Base-by-base conservation (phyloP, 768 basidiomycete species). In the Phanerochaete carnosa region DNA sequence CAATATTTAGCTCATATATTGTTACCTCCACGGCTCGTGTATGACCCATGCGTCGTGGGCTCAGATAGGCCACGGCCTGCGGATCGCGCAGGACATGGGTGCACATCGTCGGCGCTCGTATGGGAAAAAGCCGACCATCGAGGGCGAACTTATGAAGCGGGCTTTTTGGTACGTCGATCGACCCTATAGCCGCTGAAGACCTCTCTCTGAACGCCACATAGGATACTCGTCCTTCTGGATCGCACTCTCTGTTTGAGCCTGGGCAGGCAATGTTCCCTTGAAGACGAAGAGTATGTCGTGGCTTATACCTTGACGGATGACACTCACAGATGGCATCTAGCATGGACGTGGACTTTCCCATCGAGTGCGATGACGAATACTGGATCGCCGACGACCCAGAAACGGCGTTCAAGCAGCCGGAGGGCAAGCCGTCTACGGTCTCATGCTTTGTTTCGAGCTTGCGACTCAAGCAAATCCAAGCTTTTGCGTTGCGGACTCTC, bases 351-450 rank as follows among this genome's bases (percentile, higher is more conserved):
- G 89, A 90, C 45, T 73, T 83, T 13, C 56, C 62, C 2, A 43
- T 62, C 0, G 90, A 92, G 69, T 86, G 92, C 9, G 90, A 95
- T 62, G 87, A 88, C 62, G 83, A 87, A 60, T 92, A 84, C 66
- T 94, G 90, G 91, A 79, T 84, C 12, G 73, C 73, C 37, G 72
- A 75, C 32, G 83, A 86, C 59, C 82, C 82, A 0, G 74, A 76
- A 1, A 73, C 78, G 46, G 79, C 77, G 13, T 90, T 89, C 69
- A 73, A 80, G 55, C 90, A 91, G 67, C 90, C 90, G 1, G 66
- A 74, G 7, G 79, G 75, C 8, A 83, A 79, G 66, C 83, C 85
- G 0, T 86, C 85, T 1, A 70, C 69, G 1, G 74, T 89, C 3
- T 65, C 84, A 1, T 86, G 78, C 62, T 88, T 89, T 69, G 82